These are phyloP conservation scores for Endoconidiophora polonica DNA, from an alignment of 2,329 filamentous ascomycete species.

Conservation along the genomic window DNA sequence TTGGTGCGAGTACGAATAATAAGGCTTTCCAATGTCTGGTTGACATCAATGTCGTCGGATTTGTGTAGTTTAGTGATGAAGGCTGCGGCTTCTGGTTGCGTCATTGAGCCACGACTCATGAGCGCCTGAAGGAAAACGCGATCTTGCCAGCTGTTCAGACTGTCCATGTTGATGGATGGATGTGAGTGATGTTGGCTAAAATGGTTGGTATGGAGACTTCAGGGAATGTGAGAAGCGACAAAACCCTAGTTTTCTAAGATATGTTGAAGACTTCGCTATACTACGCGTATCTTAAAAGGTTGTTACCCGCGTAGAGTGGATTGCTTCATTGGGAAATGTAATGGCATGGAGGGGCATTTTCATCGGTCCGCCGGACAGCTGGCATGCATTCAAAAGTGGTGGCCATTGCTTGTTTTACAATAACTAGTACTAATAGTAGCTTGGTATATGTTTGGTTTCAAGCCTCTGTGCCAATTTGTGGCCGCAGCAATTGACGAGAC, in stretches of 20 bases:
- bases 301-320: not conserved
- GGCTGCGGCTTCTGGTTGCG: constrained; percentile 52
- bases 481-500: too few species aligned
- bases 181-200: not conserved
- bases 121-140: constrained; percentile 85
- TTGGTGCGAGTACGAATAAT: constrained; percentile 54
- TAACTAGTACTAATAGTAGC: not conserved
- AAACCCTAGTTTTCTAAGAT: not conserved
- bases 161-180: constrained; percentile 1
- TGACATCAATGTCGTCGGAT: constrained; percentile 44
- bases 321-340: not conserved
- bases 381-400: not conserved
- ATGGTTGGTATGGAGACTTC: not conserved
- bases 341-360: not conserved
- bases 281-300: not conserved
- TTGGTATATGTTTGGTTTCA: not conserved
- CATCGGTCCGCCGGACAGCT: not conserved
- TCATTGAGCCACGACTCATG: constrained; percentile 61
- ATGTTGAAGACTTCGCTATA: not conserved
- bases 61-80: constrained; percentile 63
- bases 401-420: not conserved
- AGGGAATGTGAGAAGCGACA: not conserved
- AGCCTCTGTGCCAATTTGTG: too few species aligned
- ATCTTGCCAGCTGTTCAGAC: constrained; percentile 22
- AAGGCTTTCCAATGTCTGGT: constrained; percentile 50